Base-by-base conservation (phyloP, 1,139 yeast genomes). In the Blastobotrys indianensis region DNA sequence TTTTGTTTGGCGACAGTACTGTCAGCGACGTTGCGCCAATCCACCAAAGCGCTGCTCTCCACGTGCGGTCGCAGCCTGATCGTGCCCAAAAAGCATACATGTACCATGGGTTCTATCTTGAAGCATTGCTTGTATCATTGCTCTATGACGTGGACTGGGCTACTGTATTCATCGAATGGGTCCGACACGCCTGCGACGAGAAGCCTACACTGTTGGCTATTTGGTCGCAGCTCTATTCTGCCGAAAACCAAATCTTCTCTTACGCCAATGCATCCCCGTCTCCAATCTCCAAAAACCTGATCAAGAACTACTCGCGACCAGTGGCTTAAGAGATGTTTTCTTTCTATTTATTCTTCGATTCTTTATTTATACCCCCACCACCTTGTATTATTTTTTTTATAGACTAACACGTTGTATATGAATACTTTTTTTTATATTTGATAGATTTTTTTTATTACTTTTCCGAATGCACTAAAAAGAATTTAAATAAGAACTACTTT, bases 111-210 rank as follows among this genome's bases (percentile, higher is more conserved):
- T 46, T 33, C 32, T 43, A 46, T 15, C 31, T 46, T 12, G 49
- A 46, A 25, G 49, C 45, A 1, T 28, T 46, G 20, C 39, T 43
- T 7, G 49, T 46, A 9, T 39, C 47, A 4, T 25, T 46, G 34
- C 16, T 46, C 9, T 32, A 41, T 29, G 30, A 37, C n/a, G 31
- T 43, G 16, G 44, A 46, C 25, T 46, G 45, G 44, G 30, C 33
- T 17, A 28, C 28, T 20, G 15, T 31, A 2, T 35, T 45, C 17
- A 15, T 23, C 13, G 39, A 45, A 17, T 45, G 48, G 48, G 17
- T 37, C 16, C 13, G 38, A 1, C 40, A 37, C n/a, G 31, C 41
- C 9, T 40, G 38, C 6, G 45, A 42, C 12, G 45, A 42, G 25
- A 29, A 23, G 16, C 29, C 32, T 2, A 37, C 36, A 2, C 23